phyloP scores from a whole-genome alignment of 164 flowering plant genomes.

The Vitis labrusca region DNA sequence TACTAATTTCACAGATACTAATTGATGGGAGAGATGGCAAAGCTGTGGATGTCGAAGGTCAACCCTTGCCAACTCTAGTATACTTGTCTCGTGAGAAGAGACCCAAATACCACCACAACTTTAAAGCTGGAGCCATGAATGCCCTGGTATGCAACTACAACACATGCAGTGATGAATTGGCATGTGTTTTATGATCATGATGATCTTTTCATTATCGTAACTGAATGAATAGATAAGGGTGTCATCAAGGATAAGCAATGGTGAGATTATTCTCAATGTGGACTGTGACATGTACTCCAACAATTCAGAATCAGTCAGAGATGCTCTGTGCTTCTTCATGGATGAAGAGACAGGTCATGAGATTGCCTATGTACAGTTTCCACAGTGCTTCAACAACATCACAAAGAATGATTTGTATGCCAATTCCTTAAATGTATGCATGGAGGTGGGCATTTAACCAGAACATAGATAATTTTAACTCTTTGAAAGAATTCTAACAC shows the following conservation, averaged over 20 bases:
- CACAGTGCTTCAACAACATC: constrained; percentile 15
- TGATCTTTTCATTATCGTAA: no score
- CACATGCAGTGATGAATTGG: no score
- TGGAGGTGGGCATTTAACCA: constrained; percentile 11
- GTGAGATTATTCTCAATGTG: background rate
- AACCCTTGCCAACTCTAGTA: constrained; percentile 25
- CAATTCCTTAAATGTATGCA: background rate
- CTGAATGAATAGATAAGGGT: no score
- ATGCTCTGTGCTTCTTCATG: constrained; percentile 41
- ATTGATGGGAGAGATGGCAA: constrained; percentile 25
- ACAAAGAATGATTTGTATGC: constrained; percentile 23
- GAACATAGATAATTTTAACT: no score
- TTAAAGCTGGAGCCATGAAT: constrained; percentile 41
- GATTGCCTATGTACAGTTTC: constrained; percentile 37
- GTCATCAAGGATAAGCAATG: no score
- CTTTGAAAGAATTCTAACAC: no score
- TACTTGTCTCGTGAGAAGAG: constrained; percentile 19
- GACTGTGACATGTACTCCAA: constrained; percentile 47
- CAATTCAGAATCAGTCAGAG: constrained; percentile 33
- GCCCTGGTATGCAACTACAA: constrained; percentile 21
- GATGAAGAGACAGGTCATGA: constrained; percentile 36
- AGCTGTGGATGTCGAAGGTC: constrained; percentile 23
- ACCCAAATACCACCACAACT: constrained; percentile 25
- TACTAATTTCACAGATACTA: constrained; percentile 16
- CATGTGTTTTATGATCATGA: no score